Conservation (phyloP, 2,329 filamentous ascomycete genomes). For the Coniochaeta sp. region DNA sequence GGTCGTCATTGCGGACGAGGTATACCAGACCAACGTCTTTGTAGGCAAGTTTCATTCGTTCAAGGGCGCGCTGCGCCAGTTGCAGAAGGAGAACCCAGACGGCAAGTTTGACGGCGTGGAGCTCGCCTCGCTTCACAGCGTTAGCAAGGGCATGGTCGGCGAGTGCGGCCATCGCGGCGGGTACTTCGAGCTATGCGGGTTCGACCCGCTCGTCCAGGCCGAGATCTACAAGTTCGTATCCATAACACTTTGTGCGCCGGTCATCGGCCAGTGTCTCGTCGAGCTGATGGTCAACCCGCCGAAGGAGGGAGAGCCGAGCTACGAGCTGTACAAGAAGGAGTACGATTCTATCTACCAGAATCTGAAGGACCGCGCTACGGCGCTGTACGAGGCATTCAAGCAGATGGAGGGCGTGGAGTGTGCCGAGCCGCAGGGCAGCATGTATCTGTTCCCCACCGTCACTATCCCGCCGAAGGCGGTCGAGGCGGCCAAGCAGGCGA, state of each 20-base stretch:
- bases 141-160: conserved; percentile 98
- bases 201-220: conserved; percentile 75
- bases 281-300: conserved; percentile 98
- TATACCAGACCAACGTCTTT: conserved; percentile 99
- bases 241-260: conserved; percentile 92
- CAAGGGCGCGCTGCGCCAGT: conserved; percentile 75
- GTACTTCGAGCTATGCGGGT: conserved; percentile 93
- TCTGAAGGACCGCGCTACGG: conserved; percentile 70
- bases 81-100: conserved; percentile 62
- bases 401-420: conserved; percentile 96
- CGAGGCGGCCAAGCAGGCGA: conserved; percentile 66
- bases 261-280: conserved; percentile 91
- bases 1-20: conserved; percentile 90
- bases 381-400: conserved; percentile 83
- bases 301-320: conserved; percentile 71
- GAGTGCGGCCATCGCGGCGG: conserved; percentile 97
- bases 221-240: conserved; percentile 99
- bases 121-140: conserved; percentile 83
- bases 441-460: conserved; percentile 99
- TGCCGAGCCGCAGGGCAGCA: conserved; percentile 82
- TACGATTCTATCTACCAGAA: conserved; percentile 76
- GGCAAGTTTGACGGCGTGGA: conserved; percentile 79
- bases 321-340: conserved; percentile 76
- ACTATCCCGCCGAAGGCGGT: conserved; percentile 67
- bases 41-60: conserved; percentile 90